These are phyloP conservation scores for Solanum hybrid DNA, from an alignment of 305 asterid genomes.

Conservation along the genomic window DNA sequence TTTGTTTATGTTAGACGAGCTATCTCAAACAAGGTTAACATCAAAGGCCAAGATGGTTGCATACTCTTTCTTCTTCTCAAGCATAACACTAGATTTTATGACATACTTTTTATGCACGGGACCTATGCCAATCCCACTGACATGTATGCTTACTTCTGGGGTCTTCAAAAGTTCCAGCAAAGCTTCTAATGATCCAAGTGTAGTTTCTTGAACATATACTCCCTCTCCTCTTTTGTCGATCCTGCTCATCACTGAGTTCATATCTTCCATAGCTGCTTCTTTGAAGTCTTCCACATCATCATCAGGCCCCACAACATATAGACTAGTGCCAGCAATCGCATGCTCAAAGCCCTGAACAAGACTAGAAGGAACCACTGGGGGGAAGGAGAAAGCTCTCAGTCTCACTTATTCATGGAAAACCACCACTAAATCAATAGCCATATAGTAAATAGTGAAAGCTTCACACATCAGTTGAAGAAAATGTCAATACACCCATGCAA, in stretches of 20 bases:
- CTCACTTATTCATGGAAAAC: background rate
- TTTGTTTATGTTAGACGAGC: background rate
- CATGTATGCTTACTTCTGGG: conserved; percentile 90
- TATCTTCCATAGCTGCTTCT: conserved; percentile 93
- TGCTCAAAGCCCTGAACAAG: conserved; percentile 88
- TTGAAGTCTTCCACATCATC: conserved; percentile 75
- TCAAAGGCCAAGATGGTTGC: conserved; percentile 32
- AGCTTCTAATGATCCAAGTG: conserved; percentile 98
- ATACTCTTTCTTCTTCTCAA: conserved; percentile 93
- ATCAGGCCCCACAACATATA: conserved; percentile 81
- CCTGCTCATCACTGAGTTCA: conserved; percentile 90
- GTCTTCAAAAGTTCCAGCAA: conserved; percentile 87
- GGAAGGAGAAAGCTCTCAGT: background rate
- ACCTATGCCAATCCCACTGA: conserved; percentile 97
- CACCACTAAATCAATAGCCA: background rate
- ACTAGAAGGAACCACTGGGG: background rate
- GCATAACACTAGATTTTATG: conserved; percentile 98
- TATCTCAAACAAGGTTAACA: background rate
- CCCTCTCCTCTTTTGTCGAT: conserved; percentile 97
- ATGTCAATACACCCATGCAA: background rate
- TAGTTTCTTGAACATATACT: conserved; percentile 96
- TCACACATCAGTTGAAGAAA: conserved; percentile 10
- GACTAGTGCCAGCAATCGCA: conserved; percentile 96
- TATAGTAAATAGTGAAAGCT: background rate
- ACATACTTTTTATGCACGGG: conserved; percentile 96